Conservation (phyloP, 176 grass and related monocot species). For the Oryza rufipogon region DNA sequence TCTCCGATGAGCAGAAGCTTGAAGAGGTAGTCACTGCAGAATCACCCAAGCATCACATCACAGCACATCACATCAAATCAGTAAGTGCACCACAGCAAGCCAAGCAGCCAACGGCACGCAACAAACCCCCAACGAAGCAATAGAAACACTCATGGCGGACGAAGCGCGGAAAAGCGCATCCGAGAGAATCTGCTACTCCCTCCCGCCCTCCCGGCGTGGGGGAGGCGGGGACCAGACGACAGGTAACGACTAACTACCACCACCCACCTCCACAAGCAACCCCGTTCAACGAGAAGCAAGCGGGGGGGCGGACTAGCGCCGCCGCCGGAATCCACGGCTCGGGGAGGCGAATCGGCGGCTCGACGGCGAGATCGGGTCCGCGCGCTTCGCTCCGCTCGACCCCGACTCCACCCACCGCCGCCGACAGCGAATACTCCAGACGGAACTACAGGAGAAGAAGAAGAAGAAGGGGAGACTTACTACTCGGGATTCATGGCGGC, state of each 20-base stretch:
- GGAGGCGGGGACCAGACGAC: too few relatives aligned
- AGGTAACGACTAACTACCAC: background rate
- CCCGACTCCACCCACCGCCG: background rate
- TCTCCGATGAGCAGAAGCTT: conserved; percentile 84
- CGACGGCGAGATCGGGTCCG: conserved; percentile 34
- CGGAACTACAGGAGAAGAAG: background rate
- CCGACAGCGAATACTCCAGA: background rate
- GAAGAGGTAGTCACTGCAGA: conserved; percentile 79
- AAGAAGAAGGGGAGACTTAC: conserved; percentile 21
- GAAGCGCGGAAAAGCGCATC: background rate
- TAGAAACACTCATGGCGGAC: background rate
- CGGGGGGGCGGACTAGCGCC: background rate
- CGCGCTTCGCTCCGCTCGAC: background rate
- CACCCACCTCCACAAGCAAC: background rate
- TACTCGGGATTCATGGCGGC: conserved; percentile 60
- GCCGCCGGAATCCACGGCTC: conserved; percentile 21
- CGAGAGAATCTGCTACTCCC: conserved; percentile 16
- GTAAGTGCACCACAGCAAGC: background rate
- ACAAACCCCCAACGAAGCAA: background rate
- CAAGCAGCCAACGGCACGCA: background rate
- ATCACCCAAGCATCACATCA: conserved; percentile 19
- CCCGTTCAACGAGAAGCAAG: background rate
- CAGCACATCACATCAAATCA: background rate
- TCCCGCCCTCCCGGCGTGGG: background rate
- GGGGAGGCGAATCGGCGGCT: conserved; percentile 3